Evolutionary conservation across 805 yeast species (phyloP).

Genomic region (Pichia heedii): DNA sequence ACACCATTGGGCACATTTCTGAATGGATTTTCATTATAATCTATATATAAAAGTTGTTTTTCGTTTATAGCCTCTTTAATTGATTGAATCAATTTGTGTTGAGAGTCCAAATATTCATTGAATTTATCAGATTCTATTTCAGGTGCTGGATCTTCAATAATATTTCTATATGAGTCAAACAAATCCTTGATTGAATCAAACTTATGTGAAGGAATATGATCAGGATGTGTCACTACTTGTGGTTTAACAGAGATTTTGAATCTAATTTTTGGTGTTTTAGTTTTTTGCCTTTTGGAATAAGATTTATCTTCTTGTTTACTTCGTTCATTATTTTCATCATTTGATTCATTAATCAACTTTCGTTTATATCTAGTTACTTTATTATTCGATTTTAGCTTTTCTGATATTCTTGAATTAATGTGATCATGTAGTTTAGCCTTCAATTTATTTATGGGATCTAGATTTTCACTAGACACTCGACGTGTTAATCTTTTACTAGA

Average conservation of each 20-base stretch:
- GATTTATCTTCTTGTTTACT: no score
- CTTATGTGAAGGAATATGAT: slow-evolving; percentile 41
- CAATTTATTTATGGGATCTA: slow-evolving; percentile 17
- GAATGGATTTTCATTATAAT: slow-evolving; percentile 34
- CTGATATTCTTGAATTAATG: not conserved
- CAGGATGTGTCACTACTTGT: slow-evolving; percentile 51
- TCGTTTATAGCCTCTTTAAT: slow-evolving; percentile 40
- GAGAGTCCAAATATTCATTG: slow-evolving; percentile 45
- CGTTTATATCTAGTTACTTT: not conserved
- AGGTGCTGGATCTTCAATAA: slow-evolving; percentile 40
- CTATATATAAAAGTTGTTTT: slow-evolving; percentile 35
- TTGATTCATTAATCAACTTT: not conserved
- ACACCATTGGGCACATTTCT: slow-evolving; percentile 37
- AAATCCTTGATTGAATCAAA: slow-evolving; percentile 34
- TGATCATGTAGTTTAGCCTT: slow-evolving; percentile 7
- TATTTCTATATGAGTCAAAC: slow-evolving; percentile 45
- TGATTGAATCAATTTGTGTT: slow-evolving; percentile 33
- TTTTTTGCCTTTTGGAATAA: not conserved
- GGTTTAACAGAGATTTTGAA: slow-evolving; percentile 32
- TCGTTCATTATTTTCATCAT: not conserved
- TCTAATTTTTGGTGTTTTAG: slow-evolving; percentile 9
- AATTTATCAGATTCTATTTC: slow-evolving; percentile 56
- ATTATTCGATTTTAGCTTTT: not conserved
- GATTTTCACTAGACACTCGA: not conserved
- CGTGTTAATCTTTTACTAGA: slow-evolving; percentile 9